Conservation (phyloP, 2,329 filamentous ascomycete genomes). For the Fusarium globosum region DNA sequence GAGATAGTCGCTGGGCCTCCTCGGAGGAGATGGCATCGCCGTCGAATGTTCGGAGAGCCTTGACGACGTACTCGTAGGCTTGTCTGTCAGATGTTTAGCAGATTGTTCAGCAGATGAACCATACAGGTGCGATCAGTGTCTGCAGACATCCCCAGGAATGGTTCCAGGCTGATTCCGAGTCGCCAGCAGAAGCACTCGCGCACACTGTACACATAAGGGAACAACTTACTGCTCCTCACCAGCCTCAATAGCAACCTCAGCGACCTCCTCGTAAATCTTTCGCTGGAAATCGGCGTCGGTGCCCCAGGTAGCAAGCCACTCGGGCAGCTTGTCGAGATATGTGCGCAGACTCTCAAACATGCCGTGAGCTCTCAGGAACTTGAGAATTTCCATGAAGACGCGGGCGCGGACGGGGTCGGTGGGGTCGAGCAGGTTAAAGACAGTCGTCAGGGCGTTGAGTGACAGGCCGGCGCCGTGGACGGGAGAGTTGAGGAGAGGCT, state of each 20-base stretch:
- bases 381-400: conserved; percentile 88
- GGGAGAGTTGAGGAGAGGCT: conserved; percentile 87
- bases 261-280: conserved; percentile 84
- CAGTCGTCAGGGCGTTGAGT: conserved; percentile 89
- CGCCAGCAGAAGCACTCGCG: not conserved
- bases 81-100: conserved; percentile 54
- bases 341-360: conserved; percentile 87
- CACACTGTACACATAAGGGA: conserved; percentile 1
- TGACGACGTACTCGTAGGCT: conserved; percentile 75
- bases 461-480: conserved; percentile 86
- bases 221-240: conserved; percentile 78
- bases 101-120: not conserved
- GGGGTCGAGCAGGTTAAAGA: conserved; percentile 91
- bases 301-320: conserved; percentile 87
- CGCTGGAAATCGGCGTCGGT: conserved; percentile 84
- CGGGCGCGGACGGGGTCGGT: conserved; percentile 86
- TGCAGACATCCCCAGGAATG: not conserved
- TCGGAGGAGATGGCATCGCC: conserved; percentile 66
- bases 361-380: conserved; percentile 78
- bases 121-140: not conserved
- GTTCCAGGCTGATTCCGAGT: not conserved
- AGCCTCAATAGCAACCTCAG: conserved; percentile 81
- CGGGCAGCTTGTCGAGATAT: conserved; percentile 83
- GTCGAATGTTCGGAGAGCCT: conserved; percentile 71
- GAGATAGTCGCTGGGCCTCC: conserved; percentile 69